Evolutionary conservation across 1,284 basidiomycete genomes (phyloP).

Genomic region (Melampsora americana): DNA sequence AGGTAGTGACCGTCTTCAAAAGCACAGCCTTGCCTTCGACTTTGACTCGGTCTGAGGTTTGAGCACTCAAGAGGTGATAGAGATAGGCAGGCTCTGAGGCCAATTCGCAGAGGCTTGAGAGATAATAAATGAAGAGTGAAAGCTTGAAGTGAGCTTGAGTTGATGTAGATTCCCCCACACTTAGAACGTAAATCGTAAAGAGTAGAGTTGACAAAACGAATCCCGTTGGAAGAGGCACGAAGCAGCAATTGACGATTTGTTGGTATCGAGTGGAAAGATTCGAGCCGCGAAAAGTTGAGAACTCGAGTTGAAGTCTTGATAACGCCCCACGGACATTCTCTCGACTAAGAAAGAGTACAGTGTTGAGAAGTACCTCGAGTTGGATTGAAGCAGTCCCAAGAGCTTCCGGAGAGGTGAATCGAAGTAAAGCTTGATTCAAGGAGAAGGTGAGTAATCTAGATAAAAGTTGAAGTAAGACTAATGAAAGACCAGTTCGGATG

Average conservation of each 20-base stretch:
- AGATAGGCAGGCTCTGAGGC: constrained; percentile 79
- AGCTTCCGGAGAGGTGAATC: constrained; percentile 76
- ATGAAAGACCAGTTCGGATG: constrained; percentile 63
- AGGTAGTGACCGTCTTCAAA: constrained; percentile 68
- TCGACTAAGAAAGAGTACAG: constrained; percentile 83
- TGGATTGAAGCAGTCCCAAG: constrained; percentile 83
- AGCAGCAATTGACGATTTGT: constrained; percentile 58
- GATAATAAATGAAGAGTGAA: constrained; percentile 68
- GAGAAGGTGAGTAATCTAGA: constrained; percentile 79
- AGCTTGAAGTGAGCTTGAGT: constrained; percentile 65
- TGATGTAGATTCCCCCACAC: constrained; percentile 60
- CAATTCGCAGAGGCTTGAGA: constrained; percentile 72
- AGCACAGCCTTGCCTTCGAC: constrained; percentile 73
- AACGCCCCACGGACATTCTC: constrained; percentile 85
- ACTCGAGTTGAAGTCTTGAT: constrained; percentile 56
- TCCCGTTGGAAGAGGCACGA: constrained; percentile 64
- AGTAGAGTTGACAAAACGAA: constrained; percentile 60
- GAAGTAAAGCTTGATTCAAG: constrained; percentile 81
- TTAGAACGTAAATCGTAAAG: constrained; percentile 60
- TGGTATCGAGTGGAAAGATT: constrained; percentile 23
- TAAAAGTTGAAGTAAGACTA: constrained; percentile 79
- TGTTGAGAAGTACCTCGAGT: constrained; percentile 78
- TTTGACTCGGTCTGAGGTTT: constrained; percentile 46
- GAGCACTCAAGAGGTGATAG: constrained; percentile 50
- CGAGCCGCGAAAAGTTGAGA: neutral